Evolutionary conservation across 768 basidiomycete genomes (phyloP).

Genomic region (Mycena epipterygia): DNA sequence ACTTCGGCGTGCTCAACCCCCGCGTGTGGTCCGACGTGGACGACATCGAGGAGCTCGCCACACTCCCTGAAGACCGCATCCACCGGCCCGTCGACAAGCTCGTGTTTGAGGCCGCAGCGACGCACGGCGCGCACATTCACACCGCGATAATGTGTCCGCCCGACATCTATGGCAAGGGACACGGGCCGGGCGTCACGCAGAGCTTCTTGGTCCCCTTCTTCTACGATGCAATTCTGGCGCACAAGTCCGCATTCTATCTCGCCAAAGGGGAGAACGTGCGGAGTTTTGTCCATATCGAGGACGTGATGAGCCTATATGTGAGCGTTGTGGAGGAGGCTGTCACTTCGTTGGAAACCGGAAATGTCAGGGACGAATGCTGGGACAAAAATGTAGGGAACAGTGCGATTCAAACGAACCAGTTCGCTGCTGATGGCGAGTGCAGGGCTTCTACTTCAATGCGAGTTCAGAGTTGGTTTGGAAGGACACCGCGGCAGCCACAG

Average conservation of each 20-base stretch:
- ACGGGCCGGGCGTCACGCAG: constrained; percentile 22
- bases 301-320: constrained; percentile 30
- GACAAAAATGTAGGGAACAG: constrained; percentile 9
- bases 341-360: constrained; percentile 5
- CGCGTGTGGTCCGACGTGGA: constrained; percentile 23
- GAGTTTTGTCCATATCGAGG: constrained; percentile 24
- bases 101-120: constrained; percentile 13
- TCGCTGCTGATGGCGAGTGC: neutral
- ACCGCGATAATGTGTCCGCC: constrained; percentile 31
- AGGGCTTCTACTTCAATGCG: constrained; percentile 30
- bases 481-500: constrained; percentile 13
- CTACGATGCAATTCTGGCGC: constrained; percentile 12
- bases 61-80: constrained; percentile 6
- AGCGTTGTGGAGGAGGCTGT: constrained; percentile 25
- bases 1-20: constrained; percentile 5
- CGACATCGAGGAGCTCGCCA: constrained; percentile 20
- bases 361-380: constrained; percentile 19
- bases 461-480: constrained; percentile 23
- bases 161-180: constrained; percentile 25
- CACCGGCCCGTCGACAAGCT: constrained; percentile 26
- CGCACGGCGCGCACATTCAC: constrained; percentile 27
- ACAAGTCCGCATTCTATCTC: constrained; percentile 17
- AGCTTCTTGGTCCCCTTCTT: constrained; percentile 24
- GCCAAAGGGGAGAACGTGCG: constrained; percentile 20
- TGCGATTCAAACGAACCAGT: neutral